Percentiles rank a stretch among this genome's conserved stretches.
Conservation (phyloP, 75 land plant genomes). For the Selaginella tamariscina region DNA sequence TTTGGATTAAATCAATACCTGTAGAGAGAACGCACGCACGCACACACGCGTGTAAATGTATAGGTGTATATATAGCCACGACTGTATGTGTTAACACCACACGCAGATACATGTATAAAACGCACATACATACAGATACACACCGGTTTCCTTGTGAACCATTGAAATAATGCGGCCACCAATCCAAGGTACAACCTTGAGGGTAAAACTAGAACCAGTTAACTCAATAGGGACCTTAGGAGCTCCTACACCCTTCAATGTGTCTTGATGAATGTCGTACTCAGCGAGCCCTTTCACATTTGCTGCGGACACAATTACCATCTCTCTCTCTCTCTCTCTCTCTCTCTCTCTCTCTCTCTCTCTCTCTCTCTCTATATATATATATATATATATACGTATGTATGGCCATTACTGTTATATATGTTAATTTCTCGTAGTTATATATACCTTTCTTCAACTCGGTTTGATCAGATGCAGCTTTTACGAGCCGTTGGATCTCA, state of each 20-base stretch:
- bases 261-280: constrained; percentile 26
- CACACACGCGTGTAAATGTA: not conserved
- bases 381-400: too few relatives aligned
- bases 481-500: constrained; percentile 44
- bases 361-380: too few relatives aligned
- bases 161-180: constrained; percentile 94
- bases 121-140: not conserved
- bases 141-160: constrained; percentile 66
- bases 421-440: too few relatives aligned
- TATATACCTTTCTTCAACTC: too few relatives aligned
- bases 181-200: constrained; percentile 90
- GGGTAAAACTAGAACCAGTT: constrained; percentile 40
- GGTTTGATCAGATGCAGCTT: too few relatives aligned
- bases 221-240: constrained; percentile 45
- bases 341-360: constrained; percentile 11
- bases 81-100: not conserved
- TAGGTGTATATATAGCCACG: not conserved
- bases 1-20: constrained; percentile 67
- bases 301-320: constrained; percentile 34
- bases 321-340: constrained; percentile 8
- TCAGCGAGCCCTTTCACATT: constrained; percentile 38
- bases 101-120: not conserved
- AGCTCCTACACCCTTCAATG: constrained; percentile 45
- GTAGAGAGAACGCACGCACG: too few relatives aligned
- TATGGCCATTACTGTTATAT: too few relatives aligned